Conservation (phyloP, 2,329 filamentous ascomycete species). For the Aspergillaceae sp. region DNA sequence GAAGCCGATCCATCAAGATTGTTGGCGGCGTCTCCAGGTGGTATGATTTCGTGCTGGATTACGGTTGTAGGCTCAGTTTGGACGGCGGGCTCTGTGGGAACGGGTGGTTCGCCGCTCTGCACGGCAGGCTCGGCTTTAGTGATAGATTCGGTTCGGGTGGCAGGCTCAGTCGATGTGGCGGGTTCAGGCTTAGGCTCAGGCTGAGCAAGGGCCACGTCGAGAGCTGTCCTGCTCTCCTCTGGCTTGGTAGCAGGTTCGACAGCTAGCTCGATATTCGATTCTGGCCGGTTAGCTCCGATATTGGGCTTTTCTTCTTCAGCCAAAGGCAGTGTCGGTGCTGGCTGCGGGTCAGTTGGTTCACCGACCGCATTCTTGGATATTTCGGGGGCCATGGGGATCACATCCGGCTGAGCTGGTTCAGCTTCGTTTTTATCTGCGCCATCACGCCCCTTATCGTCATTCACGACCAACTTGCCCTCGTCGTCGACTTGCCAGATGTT, state of each 20-base stretch:
- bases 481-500: slow-evolving; percentile 32
- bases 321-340: not conserved
- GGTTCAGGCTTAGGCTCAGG: not conserved
- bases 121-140: too few relatives aligned
- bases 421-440: slow-evolving; percentile 2
- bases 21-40: too few relatives aligned
- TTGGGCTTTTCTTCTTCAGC: too few relatives aligned
- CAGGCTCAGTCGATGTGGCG: too few relatives aligned
- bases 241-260: not conserved
- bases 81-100: too few relatives aligned
- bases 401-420: slow-evolving; percentile 4
- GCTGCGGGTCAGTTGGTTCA: slow-evolving; percentile 25
- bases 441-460: slow-evolving; percentile 10
- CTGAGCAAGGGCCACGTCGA: not conserved
- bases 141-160: too few relatives aligned
- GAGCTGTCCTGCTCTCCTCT: slow-evolving; percentile 2
- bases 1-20: too few relatives aligned
- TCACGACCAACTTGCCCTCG: slow-evolving; percentile 26
- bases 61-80: too few relatives aligned
- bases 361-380: slow-evolving; percentile 27
- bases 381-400: slow-evolving; percentile 17
- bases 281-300: not conserved
- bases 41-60: too few relatives aligned
- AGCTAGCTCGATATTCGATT: slow-evolving; percentile 3
- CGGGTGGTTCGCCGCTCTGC: too few relatives aligned